Percentiles rank a stretch among this genome's conserved stretches.
phyloP scores from a whole-genome alignment of 164 flowering plant species.

The Macadamia tetraphylla region DNA sequence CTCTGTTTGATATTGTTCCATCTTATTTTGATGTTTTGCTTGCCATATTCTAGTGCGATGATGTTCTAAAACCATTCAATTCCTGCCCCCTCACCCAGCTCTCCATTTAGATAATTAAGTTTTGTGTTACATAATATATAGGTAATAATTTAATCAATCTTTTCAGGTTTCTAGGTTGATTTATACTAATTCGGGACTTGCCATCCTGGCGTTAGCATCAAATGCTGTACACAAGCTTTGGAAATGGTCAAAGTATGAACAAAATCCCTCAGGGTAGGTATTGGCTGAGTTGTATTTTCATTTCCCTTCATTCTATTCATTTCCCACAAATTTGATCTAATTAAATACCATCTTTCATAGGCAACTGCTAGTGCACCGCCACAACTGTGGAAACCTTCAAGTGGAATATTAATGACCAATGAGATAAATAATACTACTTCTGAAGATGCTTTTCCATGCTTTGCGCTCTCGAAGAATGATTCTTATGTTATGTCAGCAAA shows the following conservation, averaged over 20 bases:
- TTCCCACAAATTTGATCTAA: neutral
- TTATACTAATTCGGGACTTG: conserved; percentile 78
- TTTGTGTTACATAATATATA: no score
- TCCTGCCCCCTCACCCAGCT: no score
- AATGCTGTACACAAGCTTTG: conserved; percentile 95
- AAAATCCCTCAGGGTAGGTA: conserved; percentile 39
- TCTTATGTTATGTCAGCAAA: conserved; percentile 88
- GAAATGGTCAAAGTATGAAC: conserved; percentile 84
- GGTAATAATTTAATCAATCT: no score
- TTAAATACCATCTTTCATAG: conserved; percentile 25
- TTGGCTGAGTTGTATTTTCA: neutral
- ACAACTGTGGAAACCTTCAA: conserved; percentile 71
- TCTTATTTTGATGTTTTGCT: no score
- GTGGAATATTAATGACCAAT: conserved; percentile 81
- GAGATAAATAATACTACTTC: conserved; percentile 62
- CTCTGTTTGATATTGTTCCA: no score
- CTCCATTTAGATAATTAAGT: no score
- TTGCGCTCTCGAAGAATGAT: conserved; percentile 93
- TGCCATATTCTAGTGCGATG: no score
- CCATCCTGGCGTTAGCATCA: conserved; percentile 71
- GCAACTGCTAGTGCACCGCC: conserved; percentile 59
- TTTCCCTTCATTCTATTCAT: neutral
- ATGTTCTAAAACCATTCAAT: no score
- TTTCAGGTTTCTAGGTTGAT: conserved; percentile 75
- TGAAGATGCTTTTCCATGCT: conserved; percentile 83